Evolutionary conservation across 2,329 filamentous ascomycete genomes (phyloP).

Genomic region (Volutella citrinella): DNA sequence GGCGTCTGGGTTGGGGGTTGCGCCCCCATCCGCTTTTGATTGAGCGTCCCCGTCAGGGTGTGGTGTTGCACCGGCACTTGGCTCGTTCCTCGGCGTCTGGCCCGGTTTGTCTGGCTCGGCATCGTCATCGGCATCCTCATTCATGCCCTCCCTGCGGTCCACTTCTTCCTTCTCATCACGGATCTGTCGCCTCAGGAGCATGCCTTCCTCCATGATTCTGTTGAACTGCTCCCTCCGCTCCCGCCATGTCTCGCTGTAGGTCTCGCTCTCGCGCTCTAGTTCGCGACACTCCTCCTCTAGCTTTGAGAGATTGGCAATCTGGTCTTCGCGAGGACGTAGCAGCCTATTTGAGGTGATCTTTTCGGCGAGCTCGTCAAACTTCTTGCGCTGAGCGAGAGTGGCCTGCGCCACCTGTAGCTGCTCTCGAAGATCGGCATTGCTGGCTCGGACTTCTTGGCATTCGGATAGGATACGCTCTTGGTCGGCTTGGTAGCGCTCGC

Average conservation of each 20-base stretch:
- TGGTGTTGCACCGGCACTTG: conserved; percentile 51
- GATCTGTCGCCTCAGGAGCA: conserved; percentile 78
- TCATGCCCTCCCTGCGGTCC: conserved; percentile 80
- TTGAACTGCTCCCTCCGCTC: conserved; percentile 85
- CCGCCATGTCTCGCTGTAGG: conserved; percentile 79
- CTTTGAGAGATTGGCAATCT: conserved; percentile 73
- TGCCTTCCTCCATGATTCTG: conserved; percentile 86
- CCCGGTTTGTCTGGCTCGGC: conserved; percentile 45
- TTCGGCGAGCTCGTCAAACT: conserved; percentile 84
- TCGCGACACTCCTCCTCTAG: conserved; percentile 86
- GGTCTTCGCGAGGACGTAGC: conserved; percentile 80
- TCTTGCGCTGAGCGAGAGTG: conserved; percentile 74
- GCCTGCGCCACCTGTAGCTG: conserved; percentile 75
- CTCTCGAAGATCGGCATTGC: conserved; percentile 67
- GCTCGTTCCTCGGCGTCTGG: conserved; percentile 48
- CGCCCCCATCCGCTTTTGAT: conserved; percentile 27
- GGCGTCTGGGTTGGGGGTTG: conserved; percentile 23
- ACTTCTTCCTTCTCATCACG: conserved; percentile 95
- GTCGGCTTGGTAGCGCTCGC: conserved; percentile 77
- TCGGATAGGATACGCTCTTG: conserved; percentile 76
- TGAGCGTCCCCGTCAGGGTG: conserved; percentile 41
- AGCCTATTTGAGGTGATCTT: conserved; percentile 80
- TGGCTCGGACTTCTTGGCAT: conserved; percentile 73
- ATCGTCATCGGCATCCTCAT: conserved; percentile 62
- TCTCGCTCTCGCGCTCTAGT: conserved; percentile 77